Conservation (phyloP, 306 rosid species). For the Inga leiocalycina region DNA sequence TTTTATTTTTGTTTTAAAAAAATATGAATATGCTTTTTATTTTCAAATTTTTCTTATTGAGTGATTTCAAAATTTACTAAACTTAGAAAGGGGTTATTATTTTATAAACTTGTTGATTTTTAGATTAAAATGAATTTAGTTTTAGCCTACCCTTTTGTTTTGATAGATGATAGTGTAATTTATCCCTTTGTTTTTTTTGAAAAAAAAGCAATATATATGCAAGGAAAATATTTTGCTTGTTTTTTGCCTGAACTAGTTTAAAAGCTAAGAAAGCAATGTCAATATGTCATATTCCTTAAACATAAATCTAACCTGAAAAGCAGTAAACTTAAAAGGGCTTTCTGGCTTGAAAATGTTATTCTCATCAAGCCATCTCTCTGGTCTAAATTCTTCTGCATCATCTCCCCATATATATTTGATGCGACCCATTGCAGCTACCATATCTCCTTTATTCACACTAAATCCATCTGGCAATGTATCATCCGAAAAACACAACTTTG, state of each 20-base stretch:
- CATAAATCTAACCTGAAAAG: constrained; percentile 67
- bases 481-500: constrained; percentile 66
- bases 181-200: not conserved
- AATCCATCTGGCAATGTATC: constrained; percentile 79
- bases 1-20: not conserved
- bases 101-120: not conserved
- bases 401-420: constrained; percentile 86
- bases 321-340: constrained; percentile 54
- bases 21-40: not conserved
- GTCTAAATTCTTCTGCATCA: constrained; percentile 70
- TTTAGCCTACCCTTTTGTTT: not conserved
- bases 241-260: not conserved
- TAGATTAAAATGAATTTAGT: not conserved
- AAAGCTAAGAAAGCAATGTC: not conserved
- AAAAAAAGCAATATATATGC: not conserved
- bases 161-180: not conserved
- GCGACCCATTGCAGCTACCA: constrained; percentile 77
- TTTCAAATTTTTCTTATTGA: not conserved
- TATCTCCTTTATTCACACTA: constrained; percentile 64
- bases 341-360: constrained; percentile 59
- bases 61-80: not conserved
- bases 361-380: constrained; percentile 80
- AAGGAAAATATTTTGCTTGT: not conserved
- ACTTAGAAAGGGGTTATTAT: not conserved
- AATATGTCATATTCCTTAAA: not conserved